Base-by-base conservation (phyloP, 139 green algal genomes). In the Chlorokybus atmophyticus region DNA sequence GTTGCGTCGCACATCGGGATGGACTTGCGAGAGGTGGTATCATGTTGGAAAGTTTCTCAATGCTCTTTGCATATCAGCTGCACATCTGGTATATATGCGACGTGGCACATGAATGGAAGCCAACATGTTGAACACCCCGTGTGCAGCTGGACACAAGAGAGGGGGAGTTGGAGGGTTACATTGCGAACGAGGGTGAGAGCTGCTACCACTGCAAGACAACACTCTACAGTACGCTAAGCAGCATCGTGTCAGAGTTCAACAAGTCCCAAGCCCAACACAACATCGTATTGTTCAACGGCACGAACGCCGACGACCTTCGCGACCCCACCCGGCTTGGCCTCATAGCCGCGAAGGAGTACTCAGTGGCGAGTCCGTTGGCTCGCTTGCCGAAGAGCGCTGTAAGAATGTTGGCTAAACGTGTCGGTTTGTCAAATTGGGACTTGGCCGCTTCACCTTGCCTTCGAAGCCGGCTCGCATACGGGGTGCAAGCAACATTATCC, bases 121-220 rank as follows among this genome's bases (percentile, higher is more conserved):
- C n/a, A n/a, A n/a, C n/a, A n/a, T n/a, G n/a, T n/a, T n/a, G n/a
- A n/a, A n/a, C n/a, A n/a, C 42, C 42, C 8, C 42, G n/a, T 21
- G 1, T 10, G 32, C 60, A 68, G 60, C 52, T 68, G 60, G 52
- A 41, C 27, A 68, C 60, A 29, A 40, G 17, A 14, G 62, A 70
- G 62, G 62, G 53, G 10, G 27, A 58, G 19, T 28, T 64, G 53
- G 26, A 19, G 21, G 62, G 58, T 17, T 70, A 70, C 56, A 42
- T 70, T 7, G 62, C 62, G 1, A 70, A 70, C 40, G 53, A 64
- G 50, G 62, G 62, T 28, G 27, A 27, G 10, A 60, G 49, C 31
- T 70, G 62, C 53, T 70, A 60, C 30, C 4, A 50, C 28, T 70
- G 62, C 62, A 70, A 70, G 29, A 51, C 53, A 4, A 28, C 40